phyloP scores from a whole-genome alignment of 148 eudicot species.

The Camellia japonica region DNA sequence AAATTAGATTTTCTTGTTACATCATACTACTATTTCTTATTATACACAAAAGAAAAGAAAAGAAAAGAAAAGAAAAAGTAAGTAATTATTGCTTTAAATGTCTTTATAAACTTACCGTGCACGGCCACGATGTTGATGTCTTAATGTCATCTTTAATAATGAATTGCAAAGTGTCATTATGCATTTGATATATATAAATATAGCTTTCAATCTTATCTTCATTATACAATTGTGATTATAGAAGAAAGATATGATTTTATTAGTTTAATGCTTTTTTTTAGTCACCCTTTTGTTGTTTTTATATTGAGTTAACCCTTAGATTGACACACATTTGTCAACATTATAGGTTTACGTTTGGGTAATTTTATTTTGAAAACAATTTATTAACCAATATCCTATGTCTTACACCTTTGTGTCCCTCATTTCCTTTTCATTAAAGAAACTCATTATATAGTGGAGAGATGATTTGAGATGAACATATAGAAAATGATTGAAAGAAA shows the following conservation, averaged over 20 bases:
- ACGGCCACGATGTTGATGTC: not conserved
- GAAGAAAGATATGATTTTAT: not conserved
- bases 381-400: no score
- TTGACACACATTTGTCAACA: not conserved
- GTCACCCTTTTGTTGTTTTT: not conserved
- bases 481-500: no score
- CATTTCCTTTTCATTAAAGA: not conserved
- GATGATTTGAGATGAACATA: no score
- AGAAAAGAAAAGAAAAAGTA: not conserved
- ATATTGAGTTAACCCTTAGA: not conserved
- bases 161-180: not conserved
- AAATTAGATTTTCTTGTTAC: no score
- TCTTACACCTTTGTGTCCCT: no score
- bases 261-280: not conserved
- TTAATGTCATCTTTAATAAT: not conserved
- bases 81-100: not conserved
- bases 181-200: not conserved
- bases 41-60: no score
- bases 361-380: no score
- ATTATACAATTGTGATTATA: not conserved
- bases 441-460: no score
- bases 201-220: not conserved
- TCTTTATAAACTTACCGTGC: not conserved
- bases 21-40: no score
- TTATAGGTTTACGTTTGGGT: no score